phyloP scores from a whole-genome alignment of 441 rosid species.

The Croton setiger region DNA sequence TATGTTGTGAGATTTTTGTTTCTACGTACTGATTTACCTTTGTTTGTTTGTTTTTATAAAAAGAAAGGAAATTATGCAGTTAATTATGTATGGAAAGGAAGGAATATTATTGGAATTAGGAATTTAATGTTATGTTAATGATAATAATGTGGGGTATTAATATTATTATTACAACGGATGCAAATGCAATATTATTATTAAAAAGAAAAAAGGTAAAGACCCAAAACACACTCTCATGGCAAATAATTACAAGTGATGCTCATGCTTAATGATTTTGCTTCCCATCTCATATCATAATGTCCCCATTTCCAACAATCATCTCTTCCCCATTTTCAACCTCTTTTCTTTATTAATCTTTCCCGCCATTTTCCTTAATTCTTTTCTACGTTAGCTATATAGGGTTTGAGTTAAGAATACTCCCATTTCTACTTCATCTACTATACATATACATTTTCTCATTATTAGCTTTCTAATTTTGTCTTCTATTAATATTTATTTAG shows the following conservation, averaged over 20 bases:
- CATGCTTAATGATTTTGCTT: conserved; percentile 79
- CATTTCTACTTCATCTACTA: no score
- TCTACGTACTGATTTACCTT: no score
- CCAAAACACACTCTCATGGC: conserved; percentile 41
- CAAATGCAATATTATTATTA: neutral
- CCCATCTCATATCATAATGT: conserved; percentile 37
- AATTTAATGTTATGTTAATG: conserved; percentile 1
- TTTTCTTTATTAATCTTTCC: no score
- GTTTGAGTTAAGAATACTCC: no score
- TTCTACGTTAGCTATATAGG: no score
- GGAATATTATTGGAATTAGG: neutral
- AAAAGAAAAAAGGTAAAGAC: neutral
- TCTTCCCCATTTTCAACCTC: neutral
- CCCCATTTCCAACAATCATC: conserved; percentile 30
- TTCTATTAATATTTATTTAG: no score
- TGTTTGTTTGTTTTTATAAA: no score
- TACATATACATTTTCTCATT: no score
- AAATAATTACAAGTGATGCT: conserved; percentile 56
- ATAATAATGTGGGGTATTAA: conserved; percentile 9
- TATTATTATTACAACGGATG: no score
- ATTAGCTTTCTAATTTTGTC: no score
- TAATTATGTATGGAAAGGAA: neutral
- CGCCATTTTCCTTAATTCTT: conserved; percentile 14
- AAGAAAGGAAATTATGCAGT: no score
- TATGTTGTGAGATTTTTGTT: neutral